A percentile compares a stretch with the other conserved stretches of the same genome.
phyloP scores from a whole-genome alignment of 2,329 filamentous ascomycete genomes.

The Neurospora sp. region DNA sequence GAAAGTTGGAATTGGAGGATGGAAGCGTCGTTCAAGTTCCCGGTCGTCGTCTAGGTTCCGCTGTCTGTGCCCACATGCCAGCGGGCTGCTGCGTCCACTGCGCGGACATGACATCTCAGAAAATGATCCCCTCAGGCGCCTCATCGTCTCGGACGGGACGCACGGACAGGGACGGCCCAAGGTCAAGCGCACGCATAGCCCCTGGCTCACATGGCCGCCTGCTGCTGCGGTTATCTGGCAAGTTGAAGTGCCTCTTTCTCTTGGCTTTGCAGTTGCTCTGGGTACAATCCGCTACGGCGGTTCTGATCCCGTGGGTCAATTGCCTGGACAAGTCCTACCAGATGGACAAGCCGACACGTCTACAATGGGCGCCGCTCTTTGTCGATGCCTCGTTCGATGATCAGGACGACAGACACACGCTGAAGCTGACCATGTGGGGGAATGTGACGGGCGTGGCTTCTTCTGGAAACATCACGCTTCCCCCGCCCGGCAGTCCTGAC shows the following conservation, averaged over 20 bases:
- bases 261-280: constrained; percentile 30
- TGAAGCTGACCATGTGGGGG: constrained; percentile 77
- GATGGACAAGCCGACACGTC: constrained; percentile 42
- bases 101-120: not conserved
- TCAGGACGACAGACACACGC: constrained; percentile 46
- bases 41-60: not conserved
- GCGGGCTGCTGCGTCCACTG: not conserved
- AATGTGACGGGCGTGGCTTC: constrained; percentile 73
- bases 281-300: constrained; percentile 44
- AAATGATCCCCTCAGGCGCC: not conserved
- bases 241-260: constrained; percentile 5
- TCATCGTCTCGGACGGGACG: not conserved
- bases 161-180: not conserved
- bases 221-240: not conserved
- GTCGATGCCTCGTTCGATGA: constrained; percentile 68
- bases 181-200: not conserved
- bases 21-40: not conserved
- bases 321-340: constrained; percentile 60
- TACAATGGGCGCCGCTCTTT: constrained; percentile 73
- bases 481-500: constrained; percentile 44
- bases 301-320: constrained; percentile 71
- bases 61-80: not conserved
- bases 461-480: constrained; percentile 38
- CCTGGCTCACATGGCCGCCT: not conserved
- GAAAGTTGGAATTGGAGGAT: not conserved